Evolutionary conservation across 371 early-diverging fungal genomes (phyloP), one percentile per base, ranked within the genome.

Genomic region (Actinomortierella ambigua): DNA sequence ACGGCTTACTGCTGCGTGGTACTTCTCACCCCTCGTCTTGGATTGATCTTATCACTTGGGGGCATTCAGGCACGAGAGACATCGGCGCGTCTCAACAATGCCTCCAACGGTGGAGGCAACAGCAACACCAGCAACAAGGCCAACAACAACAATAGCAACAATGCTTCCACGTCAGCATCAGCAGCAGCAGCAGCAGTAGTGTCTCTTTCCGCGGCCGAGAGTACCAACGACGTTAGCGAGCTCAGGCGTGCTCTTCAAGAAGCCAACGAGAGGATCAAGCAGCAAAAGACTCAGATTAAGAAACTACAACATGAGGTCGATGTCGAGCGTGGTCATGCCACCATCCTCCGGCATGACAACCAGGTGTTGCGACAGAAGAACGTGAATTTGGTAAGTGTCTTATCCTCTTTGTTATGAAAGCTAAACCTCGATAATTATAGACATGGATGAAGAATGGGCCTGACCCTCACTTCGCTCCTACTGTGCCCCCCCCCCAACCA

Each of bases 241-340:
- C 53, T 85, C 49, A 70, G 66, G 51, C 55, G 53, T 11, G 70
- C 82, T 50, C 65, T 79, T 6, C 69, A 69, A 54, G 79, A 79
- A 47, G 65, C 83, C 20, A 53, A 76, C 52, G 78, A 79, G 53
- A 79, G 67, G 52, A 76, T 75, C 27, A 59, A 70, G 26, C 54
- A 80, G 26, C 83, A 87, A 49, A 77, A 80, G 52, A 66, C 75
- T 8, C 63, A 63, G 13, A 76, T 88, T 54, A 85, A 87, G 59
- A 87, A 84, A 48, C 68, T 86, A 17, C 79, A 82, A 26, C 85
- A 87, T 64, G 88, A 90, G 48, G 60, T 90, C 44, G 88, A 90
- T 53, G 85, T 88, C 77, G 90, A 87, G 50, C 82, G 84, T 47
- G 90, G 90, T 2, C 87, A 88, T 51, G 82, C 82, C 40, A 88